Conservation (phyloP, 208 protist genomes). For the Leishmania aethiopica region DNA sequence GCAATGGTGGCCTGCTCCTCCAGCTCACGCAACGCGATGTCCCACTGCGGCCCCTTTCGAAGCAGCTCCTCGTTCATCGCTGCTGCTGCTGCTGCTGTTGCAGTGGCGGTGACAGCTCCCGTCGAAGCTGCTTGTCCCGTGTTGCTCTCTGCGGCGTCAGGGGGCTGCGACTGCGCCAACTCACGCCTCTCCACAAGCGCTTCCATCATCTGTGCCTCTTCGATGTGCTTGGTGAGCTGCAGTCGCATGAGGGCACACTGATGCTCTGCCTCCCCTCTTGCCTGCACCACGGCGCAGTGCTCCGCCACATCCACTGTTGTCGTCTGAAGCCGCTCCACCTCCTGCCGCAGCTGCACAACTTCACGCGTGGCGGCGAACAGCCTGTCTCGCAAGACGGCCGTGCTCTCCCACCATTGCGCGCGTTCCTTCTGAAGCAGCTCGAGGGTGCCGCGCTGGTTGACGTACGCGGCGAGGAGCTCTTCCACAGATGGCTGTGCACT, state of each 20-base stretch:
- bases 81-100: background rate
- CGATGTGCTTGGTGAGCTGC: constrained; percentile 34
- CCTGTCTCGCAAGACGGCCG: constrained; percentile 27
- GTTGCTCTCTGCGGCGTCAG: background rate
- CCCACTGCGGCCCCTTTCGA: constrained; percentile 30
- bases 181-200: constrained; percentile 15
- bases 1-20: constrained; percentile 32
- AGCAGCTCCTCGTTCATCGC: background rate
- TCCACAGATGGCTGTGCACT: constrained; percentile 10
- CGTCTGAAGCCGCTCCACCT: constrained; percentile 38
- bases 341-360: constrained; percentile 41
- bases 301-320: constrained; percentile 40
- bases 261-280: constrained; percentile 34
- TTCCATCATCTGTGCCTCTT: constrained; percentile 25
- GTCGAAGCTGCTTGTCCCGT: background rate
- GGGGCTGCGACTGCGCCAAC: constrained; percentile 6
- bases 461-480: constrained; percentile 31
- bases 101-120: background rate
- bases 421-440: constrained; percentile 49
- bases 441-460: constrained; percentile 23
- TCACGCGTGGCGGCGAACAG: constrained; percentile 49
- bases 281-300: constrained; percentile 33
- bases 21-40: constrained; percentile 28
- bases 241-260: constrained; percentile 36
- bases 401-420: constrained; percentile 19